Conservation (phyloP, 2,329 filamentous ascomycete genomes). For the Graphium sp. region DNA sequence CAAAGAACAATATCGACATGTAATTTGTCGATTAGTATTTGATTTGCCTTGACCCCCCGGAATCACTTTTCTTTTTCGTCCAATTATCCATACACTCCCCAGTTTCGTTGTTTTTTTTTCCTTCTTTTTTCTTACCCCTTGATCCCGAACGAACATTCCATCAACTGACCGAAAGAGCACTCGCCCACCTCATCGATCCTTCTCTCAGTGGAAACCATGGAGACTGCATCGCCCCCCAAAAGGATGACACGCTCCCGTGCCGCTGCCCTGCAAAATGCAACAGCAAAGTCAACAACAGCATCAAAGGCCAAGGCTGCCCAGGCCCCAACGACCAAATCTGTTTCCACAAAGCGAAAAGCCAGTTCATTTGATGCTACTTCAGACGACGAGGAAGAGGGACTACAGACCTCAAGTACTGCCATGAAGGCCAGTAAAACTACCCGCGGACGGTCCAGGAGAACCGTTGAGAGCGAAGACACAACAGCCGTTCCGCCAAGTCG, state of each 20-base stretch:
- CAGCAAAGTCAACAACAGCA: slow-evolving; percentile 12
- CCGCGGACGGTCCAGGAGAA: slow-evolving; percentile 27
- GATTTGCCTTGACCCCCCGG: neutral
- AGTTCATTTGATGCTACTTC: slow-evolving; percentile 34
- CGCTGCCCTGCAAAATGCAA: slow-evolving; percentile 22
- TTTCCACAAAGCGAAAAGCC: slow-evolving; percentile 31
- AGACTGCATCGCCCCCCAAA: slow-evolving; percentile 37
- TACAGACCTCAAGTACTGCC: slow-evolving; percentile 12
- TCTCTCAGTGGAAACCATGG: slow-evolving; percentile 30
- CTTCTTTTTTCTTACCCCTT: neutral
- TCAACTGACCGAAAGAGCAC: neutral
- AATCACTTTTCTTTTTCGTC: slow-evolving; percentile 1
- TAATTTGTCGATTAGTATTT: no score
- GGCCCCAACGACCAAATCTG: slow-evolving; percentile 53
- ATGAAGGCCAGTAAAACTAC: slow-evolving; percentile 15
- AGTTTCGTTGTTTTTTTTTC: neutral
- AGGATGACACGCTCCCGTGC: slow-evolving; percentile 36
- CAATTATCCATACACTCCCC: neutral
- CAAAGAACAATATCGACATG: no score
- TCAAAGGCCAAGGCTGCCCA: slow-evolving; percentile 25
- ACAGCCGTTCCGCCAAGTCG: slow-evolving; percentile 7
- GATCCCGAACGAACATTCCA: neutral
- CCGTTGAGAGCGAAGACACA: slow-evolving; percentile 9
- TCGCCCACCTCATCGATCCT: slow-evolving; percentile 1
- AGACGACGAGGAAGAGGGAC: slow-evolving; percentile 25